Percentiles rank a stretch among this genome's conserved stretches.
These are phyloP conservation scores for Botryotinia narcissicola DNA, from an alignment of 2,329 filamentous ascomycete genomes.

Conservation along the genomic window DNA sequence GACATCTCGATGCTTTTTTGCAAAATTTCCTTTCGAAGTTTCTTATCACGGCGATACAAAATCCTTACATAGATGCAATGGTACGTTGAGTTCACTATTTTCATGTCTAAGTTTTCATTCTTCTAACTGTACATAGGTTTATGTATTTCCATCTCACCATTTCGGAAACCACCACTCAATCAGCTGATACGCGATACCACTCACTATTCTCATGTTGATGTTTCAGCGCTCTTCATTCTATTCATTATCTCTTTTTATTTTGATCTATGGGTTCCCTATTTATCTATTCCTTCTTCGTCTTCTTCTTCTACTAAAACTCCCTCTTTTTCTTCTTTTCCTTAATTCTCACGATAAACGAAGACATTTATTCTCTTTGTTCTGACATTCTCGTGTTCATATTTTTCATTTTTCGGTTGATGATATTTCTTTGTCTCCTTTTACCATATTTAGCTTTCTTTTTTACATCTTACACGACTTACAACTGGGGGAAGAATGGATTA, in stretches of 20 bases:
- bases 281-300: not conserved
- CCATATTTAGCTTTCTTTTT: not conserved
- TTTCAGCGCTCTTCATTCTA: not conserved
- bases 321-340: no score
- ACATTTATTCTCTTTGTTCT: not conserved
- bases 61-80: not conserved
- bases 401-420: not conserved
- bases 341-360: not conserved
- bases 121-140: not conserved
- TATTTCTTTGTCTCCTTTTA: not conserved
- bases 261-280: not conserved
- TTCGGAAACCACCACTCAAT: not conserved
- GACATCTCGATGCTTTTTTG: not conserved
- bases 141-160: not conserved
- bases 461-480: not conserved
- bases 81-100: not conserved
- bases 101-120: not conserved
- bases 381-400: not conserved
- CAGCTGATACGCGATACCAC: not conserved
- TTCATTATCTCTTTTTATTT: not conserved
- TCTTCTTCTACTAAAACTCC: not conserved
- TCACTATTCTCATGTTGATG: not conserved
- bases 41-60: not conserved
- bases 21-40: no score
- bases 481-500: not conserved